Conservation (phyloP, 163 green algal species). For the Volvox carteri region DNA sequence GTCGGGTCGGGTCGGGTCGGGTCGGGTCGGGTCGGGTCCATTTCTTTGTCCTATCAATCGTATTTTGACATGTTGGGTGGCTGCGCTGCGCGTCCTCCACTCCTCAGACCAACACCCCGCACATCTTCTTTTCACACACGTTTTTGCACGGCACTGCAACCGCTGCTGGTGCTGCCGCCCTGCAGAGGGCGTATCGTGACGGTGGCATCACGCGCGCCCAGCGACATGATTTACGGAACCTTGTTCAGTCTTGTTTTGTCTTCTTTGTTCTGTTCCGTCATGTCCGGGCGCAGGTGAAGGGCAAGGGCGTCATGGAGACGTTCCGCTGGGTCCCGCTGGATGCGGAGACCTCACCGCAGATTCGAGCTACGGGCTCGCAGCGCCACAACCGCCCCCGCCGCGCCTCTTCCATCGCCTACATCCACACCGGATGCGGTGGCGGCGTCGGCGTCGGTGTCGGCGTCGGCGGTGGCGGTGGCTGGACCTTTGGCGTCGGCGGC, state of each 20-base stretch:
- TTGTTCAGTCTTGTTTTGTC: too few species aligned
- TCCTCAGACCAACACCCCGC: too few species aligned
- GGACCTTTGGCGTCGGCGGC: not conserved
- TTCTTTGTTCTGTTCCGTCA: too few species aligned
- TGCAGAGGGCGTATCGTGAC: too few species aligned
- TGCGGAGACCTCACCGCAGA: not conserved
- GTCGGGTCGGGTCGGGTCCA: not conserved
- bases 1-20: not conserved
- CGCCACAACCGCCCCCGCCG: conserved; percentile 19
- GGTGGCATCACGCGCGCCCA: too few species aligned
- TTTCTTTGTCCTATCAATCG: too few species aligned
- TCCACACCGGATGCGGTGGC: not conserved
- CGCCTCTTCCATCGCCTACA: conserved; percentile 18
- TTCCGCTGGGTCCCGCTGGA: conserved; percentile 34
- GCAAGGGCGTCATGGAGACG: conserved; percentile 51
- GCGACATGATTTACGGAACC: too few species aligned
- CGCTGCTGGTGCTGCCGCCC: too few species aligned
- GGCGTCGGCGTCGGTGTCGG: not conserved
- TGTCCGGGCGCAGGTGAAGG: conserved; percentile 51
- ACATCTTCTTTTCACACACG: too few species aligned
- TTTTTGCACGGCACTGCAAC: too few species aligned
- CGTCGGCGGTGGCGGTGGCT: not conserved
- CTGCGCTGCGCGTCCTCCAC: too few species aligned
- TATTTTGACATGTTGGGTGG: too few species aligned
- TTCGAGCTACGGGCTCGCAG: not conserved